A percentile compares a stretch with the other conserved stretches of the same genome.
Conservation (phyloP, 805 yeast genomes). For the Metschnikowia amazonensis region DNA sequence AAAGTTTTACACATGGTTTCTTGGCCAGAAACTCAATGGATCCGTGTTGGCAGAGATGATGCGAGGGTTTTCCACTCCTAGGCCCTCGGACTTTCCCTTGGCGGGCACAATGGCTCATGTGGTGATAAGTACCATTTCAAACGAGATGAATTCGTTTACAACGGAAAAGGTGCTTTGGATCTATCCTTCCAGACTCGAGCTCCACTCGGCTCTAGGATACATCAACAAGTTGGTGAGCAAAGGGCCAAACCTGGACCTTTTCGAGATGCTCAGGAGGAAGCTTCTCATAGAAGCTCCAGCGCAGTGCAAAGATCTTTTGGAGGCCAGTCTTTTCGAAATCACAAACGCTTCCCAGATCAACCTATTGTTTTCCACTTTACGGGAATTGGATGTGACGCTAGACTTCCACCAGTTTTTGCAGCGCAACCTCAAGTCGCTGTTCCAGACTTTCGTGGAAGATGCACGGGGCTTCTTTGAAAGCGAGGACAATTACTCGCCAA, state of each 20-base stretch:
- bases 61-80: neutral
- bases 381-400: conserved; percentile 38
- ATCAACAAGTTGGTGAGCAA: conserved; percentile 2
- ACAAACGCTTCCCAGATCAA: conserved; percentile 40
- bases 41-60: neutral
- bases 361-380: conserved; percentile 42
- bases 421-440: conserved; percentile 16
- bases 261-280: conserved; percentile 45
- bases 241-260: conserved; percentile 23
- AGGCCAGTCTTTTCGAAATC: conserved; percentile 45
- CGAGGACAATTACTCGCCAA: conserved; percentile 4
- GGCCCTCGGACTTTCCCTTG: neutral
- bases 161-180: conserved; percentile 22
- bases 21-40: conserved; percentile 1
- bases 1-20: conserved; percentile 19
- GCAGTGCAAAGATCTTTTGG: conserved; percentile 47
- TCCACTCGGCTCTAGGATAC: conserved; percentile 33
- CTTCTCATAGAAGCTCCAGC: conserved; percentile 49
- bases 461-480: conserved; percentile 13
- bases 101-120: neutral
- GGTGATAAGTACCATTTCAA: conserved; percentile 27
- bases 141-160: conserved; percentile 29
- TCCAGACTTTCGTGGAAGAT: conserved; percentile 13
- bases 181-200: conserved; percentile 35
- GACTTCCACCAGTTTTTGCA: conserved; percentile 19